Conservation (phyloP, 208 protist species). For the Naegleria gruberi region DNA sequence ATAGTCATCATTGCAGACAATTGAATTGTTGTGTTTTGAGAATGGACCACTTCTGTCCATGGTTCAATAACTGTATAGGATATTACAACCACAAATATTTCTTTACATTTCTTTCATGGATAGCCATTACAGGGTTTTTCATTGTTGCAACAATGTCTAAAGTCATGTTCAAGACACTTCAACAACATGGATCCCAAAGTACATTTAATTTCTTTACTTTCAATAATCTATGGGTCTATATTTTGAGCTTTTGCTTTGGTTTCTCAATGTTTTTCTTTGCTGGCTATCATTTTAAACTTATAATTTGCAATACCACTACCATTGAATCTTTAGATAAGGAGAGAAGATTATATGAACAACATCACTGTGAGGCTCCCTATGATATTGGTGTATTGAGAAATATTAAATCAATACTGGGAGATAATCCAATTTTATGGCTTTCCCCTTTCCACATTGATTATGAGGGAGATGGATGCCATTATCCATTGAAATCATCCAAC, state of each 20-base stretch:
- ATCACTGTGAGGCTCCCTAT: not conserved
- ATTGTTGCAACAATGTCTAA: not conserved
- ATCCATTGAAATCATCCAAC: no score
- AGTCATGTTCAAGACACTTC: not conserved
- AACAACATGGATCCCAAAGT: not conserved
- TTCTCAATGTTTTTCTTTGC: not conserved
- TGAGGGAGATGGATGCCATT: not conserved
- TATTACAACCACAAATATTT: not conserved
- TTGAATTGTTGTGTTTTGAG: not conserved
- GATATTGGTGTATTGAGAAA: not conserved
- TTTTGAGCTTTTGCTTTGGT: not conserved
- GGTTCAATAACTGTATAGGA: not conserved
- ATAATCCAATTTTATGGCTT: not conserved
- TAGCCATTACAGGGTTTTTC: not conserved
- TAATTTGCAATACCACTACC: not conserved
- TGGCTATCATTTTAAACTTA: not conserved
- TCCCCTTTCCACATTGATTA: not conserved
- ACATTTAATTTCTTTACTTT: not conserved
- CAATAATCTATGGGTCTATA: not conserved
- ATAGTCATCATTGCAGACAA: not conserved
- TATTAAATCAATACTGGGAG: not conserved
- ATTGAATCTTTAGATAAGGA: not conserved
- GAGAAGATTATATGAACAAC: not conserved
- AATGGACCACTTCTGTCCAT: not conserved
- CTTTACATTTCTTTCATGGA: not conserved